Base-by-base conservation (phyloP, 2,329 filamentous ascomycete species). In the Calycina herbarum region DNA sequence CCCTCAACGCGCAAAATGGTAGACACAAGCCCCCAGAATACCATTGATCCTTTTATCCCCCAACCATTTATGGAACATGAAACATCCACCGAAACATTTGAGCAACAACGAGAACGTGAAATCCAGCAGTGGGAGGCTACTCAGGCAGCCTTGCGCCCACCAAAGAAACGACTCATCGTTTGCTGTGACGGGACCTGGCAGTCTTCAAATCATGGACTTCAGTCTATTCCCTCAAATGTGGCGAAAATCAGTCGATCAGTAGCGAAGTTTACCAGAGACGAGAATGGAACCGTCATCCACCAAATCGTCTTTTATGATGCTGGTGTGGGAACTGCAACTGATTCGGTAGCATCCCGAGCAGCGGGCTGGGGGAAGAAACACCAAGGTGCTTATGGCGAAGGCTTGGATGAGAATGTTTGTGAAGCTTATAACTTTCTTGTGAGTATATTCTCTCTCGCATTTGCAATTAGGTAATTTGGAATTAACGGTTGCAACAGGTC, bases 391-490 rank as follows among this genome's bases (percentile, higher is more conserved):
- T 62, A 38, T 65, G 64, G 64, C 13, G 54, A 35, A 13, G 64
- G 64, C 3, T 59, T 65, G 27, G 60, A 65, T 58, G 60, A 59
- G 42, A 62, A 66, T 60, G 60, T 66, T 27, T 61, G 45, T 33
- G 59, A 62, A 31, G 58, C 59, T 11, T 82, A 82, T 69, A 74
- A 76, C 20, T 82, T 82, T 65, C 69, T 82, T 2, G 77, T 77
- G 13, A 40, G 38, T 40, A 40, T 15, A 40, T 40, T 17, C 13
- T 40, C 38, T 17, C 38, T 40, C 5, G 38, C 11, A 40, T 40
- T 40, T 13, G 38, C 11, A 40, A 17, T 5, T 40, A 13, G 13
- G 38, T 13, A 15, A 13, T 40, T 40, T 17, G 13, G 38, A 15
- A 13, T 40, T 40, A 40, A 40, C 13, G 13, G 13, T 40, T 15